Conservation (phyloP, 2,329 filamentous ascomycete species). For the Trichophyton equinum region DNA sequence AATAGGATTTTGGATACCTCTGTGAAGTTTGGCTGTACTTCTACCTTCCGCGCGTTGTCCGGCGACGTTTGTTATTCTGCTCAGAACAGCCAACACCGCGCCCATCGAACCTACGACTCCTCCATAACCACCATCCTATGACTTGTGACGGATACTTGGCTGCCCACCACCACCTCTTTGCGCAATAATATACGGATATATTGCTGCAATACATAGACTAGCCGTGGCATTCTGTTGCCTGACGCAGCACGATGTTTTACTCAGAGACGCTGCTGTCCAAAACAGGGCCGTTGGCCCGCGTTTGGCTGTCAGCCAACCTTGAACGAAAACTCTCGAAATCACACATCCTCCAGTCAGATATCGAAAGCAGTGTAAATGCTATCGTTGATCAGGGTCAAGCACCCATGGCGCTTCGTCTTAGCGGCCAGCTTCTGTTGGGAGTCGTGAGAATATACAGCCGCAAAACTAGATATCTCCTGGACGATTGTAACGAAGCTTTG, state of each 20-base stretch:
- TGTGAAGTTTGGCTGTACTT: background rate
- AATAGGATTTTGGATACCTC: background rate
- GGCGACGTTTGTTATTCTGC: background rate
- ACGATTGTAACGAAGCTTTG: constrained; percentile 94
- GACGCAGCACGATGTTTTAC: constrained; percentile 69
- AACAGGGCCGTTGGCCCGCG: constrained; percentile 89
- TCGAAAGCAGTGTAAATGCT: constrained; percentile 85
- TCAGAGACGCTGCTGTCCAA: constrained; percentile 91
- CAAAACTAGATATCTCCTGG: constrained; percentile 88
- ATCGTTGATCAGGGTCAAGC: constrained; percentile 90
- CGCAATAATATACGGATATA: background rate
- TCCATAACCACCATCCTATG: background rate
- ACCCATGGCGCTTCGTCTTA: constrained; percentile 86
- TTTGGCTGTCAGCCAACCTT: constrained; percentile 96
- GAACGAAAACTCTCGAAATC: constrained; percentile 98
- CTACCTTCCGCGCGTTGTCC: background rate
- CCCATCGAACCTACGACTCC: background rate
- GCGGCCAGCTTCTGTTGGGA: constrained; percentile 84
- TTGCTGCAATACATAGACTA: background rate
- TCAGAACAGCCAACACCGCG: background rate
- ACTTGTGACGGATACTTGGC: background rate
- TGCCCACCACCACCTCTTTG: background rate
- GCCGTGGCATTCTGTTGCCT: background rate
- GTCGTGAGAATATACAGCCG: constrained; percentile 96
- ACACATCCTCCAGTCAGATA: constrained; percentile 86